These are phyloP conservation scores for Talaromyces marneffei DNA, from an alignment of 2,329 filamentous ascomycete genomes.

Conservation along the genomic window DNA sequence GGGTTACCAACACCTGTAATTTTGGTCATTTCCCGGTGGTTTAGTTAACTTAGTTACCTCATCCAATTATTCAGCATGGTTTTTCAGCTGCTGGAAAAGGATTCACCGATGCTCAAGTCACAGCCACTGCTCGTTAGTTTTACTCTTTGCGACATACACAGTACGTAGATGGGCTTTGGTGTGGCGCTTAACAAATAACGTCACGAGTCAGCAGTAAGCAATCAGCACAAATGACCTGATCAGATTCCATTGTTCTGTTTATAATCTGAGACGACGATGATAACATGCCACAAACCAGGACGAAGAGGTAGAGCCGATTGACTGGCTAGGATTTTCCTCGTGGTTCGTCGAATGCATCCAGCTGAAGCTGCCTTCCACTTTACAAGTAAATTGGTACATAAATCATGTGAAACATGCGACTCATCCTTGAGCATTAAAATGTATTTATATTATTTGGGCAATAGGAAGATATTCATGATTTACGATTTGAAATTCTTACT, in stretches of 20 bases:
- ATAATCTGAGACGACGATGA: slow-evolving; percentile 1
- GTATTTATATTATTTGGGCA: not conserved
- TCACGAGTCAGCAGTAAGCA: not conserved
- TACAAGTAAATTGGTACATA: not conserved
- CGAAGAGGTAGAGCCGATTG: not conserved
- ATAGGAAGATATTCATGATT: not conserved
- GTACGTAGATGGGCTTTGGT: not conserved
- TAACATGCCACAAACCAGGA: not conserved
- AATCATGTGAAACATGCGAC: not conserved
- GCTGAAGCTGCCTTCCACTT: slow-evolving; percentile 1
- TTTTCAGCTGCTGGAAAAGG: not conserved
- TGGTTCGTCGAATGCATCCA: not conserved
- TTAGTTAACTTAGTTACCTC: no score
- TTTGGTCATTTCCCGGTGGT: not conserved
- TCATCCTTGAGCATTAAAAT: not conserved
- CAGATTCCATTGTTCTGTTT: not conserved
- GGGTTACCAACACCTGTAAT: not conserved
- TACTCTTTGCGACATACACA: not conserved
- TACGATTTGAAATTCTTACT: not conserved
- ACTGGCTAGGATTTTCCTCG: not conserved
- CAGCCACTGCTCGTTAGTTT: not conserved
- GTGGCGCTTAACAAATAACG: not conserved
- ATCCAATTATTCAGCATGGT: not conserved
- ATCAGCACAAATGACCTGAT: not conserved
- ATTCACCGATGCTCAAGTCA: not conserved